Conservation (phyloP, 768 basidiomycete genomes). For the Russula griseocarnosa region DNA sequence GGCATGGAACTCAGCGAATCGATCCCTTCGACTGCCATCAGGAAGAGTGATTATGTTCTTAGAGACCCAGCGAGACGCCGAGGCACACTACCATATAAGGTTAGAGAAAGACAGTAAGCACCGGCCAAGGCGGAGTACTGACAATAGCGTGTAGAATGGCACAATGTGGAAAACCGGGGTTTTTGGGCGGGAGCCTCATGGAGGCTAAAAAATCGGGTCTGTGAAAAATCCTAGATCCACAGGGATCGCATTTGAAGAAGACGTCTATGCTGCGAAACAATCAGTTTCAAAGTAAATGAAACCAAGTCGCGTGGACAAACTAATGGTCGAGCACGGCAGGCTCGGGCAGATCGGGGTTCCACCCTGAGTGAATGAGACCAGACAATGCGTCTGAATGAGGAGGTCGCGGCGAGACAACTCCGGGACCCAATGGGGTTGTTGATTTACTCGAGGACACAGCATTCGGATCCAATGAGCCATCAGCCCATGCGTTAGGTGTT, state of each 20-base stretch:
- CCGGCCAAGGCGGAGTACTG: constrained; percentile 29
- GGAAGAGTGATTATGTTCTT: constrained; percentile 61
- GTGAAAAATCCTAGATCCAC: constrained; percentile 80
- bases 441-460: constrained; percentile 29
- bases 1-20: constrained; percentile 84
- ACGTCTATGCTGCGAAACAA: constrained; percentile 60
- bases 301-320: constrained; percentile 41
- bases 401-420: constrained; percentile 30
- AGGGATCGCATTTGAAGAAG: constrained; percentile 87
- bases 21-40: constrained; percentile 75
- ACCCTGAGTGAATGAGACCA: constrained; percentile 69
- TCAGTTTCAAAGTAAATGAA: constrained; percentile 5
- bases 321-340: constrained; percentile 70
- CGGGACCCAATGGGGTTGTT: constrained; percentile 26
- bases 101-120: constrained; percentile 10
- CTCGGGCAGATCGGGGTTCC: constrained; percentile 83
- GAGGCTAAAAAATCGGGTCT: constrained; percentile 74
- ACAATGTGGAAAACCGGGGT: constrained; percentile 82
- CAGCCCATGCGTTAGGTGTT: constrained; percentile 31
- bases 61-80: constrained; percentile 78
- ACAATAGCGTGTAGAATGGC: constrained; percentile 90
- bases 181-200: constrained; percentile 73
- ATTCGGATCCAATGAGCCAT: constrained; percentile 31
- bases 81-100: constrained; percentile 57
- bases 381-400: constrained; percentile 52